phyloP scores from a whole-genome alignment of 345 rosid genomes.

The Populus ilicifolia region DNA sequence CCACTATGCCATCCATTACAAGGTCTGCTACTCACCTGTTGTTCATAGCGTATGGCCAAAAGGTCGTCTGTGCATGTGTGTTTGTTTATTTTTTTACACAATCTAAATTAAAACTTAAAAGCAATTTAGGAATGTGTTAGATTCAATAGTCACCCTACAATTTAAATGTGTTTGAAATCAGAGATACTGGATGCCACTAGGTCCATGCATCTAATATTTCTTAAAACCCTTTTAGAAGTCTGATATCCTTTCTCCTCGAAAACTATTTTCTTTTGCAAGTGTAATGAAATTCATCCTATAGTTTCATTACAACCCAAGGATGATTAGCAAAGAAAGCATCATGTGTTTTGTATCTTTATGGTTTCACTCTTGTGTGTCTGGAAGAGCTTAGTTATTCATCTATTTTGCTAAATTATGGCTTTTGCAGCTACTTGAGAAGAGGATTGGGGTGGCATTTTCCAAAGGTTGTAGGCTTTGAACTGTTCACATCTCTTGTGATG shows the following conservation, averaged over 20 bases:
- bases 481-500: slow-evolving; percentile 73
- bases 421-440: slow-evolving; percentile 72
- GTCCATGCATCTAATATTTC: neutral
- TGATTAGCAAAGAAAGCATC: neutral
- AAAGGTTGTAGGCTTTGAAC: slow-evolving; percentile 81
- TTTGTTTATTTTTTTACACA: neutral
- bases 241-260: neutral
- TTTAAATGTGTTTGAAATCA: neutral
- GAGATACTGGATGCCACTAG: neutral
- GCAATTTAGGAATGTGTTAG: neutral
- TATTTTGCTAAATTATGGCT: slow-evolving; percentile 10
- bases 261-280: neutral
- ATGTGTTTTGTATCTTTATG: neutral
- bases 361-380: neutral
- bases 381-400: neutral
- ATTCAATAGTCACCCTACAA: neutral
- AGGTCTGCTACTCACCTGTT: slow-evolving; percentile 36
- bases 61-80: neutral
- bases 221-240: neutral
- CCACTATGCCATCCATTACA: slow-evolving; percentile 95
- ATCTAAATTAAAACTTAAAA: neutral
- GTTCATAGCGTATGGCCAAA: neutral
- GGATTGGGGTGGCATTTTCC: slow-evolving; percentile 93
- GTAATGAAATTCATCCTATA: neutral
- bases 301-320: neutral